phyloP scores from a whole-genome alignment of 2,329 filamentous ascomycete species.

The Colletotrichum karsti region DNA sequence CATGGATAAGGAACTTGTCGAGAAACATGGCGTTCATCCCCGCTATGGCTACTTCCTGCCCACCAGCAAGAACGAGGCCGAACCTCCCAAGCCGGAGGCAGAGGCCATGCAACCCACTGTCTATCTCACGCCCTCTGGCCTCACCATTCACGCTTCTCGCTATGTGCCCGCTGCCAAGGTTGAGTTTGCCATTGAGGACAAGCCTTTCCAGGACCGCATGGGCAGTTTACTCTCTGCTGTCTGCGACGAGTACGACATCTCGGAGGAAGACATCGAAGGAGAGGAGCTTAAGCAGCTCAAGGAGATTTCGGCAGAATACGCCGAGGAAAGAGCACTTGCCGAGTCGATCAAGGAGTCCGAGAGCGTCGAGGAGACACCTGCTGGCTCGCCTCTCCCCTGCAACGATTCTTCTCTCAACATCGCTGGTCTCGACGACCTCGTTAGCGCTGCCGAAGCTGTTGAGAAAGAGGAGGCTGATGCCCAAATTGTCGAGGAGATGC shows the following conservation, averaged over 20 bases:
- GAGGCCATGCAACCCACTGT: constrained; percentile 58
- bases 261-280: constrained; percentile 43
- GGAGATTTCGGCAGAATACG: constrained; percentile 29
- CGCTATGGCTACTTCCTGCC: constrained; percentile 61
- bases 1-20: constrained; percentile 59
- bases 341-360: constrained; percentile 34
- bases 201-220: constrained; percentile 31
- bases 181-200: constrained; percentile 9
- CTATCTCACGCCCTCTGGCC: constrained; percentile 56
- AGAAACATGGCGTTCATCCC: constrained; percentile 60
- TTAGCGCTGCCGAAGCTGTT: constrained; percentile 15
- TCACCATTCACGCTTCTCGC: constrained; percentile 58
- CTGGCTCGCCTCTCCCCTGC: constrained; percentile 23
- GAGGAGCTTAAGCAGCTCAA: constrained; percentile 43
- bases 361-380: constrained; percentile 32
- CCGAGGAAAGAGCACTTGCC: constrained; percentile 14
- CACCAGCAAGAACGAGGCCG: constrained; percentile 53
- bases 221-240: constrained; percentile 44
- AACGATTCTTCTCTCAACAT: constrained; percentile 23
- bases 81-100: constrained; percentile 48
- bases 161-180: constrained; percentile 37
- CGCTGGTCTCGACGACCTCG: constrained; percentile 20
- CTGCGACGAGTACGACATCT: constrained; percentile 45
- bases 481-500: constrained; percentile 13
- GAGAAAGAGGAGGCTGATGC: constrained; percentile 6